Percentiles rank a stretch among this genome's conserved stretches.
These are phyloP conservation scores for Aspergillus sp. DNA, from an alignment of 2,329 filamentous ascomycete species.

Conservation along the genomic window DNA sequence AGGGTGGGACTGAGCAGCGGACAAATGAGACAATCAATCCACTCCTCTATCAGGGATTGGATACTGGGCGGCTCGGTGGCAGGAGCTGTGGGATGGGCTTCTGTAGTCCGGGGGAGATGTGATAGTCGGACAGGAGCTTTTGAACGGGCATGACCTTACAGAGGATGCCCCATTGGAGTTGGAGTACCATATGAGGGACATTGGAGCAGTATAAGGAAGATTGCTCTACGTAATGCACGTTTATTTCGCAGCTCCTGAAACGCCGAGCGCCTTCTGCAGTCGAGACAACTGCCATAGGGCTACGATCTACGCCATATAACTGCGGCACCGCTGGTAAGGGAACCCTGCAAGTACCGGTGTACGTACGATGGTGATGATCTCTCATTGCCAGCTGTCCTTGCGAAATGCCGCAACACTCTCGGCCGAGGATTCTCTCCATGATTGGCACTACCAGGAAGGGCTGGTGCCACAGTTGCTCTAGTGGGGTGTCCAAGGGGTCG, in stretches of 20 bases:
- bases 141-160: background rate
- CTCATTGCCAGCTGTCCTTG: slow-evolving; percentile 36
- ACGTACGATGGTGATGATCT: slow-evolving; percentile 21
- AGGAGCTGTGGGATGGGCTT: background rate
- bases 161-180: background rate
- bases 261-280: too few species aligned
- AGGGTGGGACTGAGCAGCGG: background rate
- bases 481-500: slow-evolving; percentile 55
- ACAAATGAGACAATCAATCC: slow-evolving; percentile 16
- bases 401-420: slow-evolving; percentile 34
- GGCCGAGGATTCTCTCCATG: slow-evolving; percentile 39
- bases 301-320: too few species aligned
- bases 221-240: too few species aligned
- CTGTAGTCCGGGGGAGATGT: background rate
- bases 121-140: background rate
- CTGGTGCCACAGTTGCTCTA: slow-evolving; percentile 54
- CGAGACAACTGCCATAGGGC: too few species aligned
- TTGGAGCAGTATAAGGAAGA: too few species aligned
- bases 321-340: too few species aligned
- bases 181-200: background rate
- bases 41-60: slow-evolving; percentile 15
- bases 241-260: too few species aligned
- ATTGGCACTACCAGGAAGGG: slow-evolving; percentile 66
- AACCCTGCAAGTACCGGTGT: too few species aligned
- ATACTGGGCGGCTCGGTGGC: too few species aligned